Percentiles rank a stretch among this genome's conserved stretches.
phyloP scores from a whole-genome alignment of 140 eudicot species.

The Anethum foeniculum region DNA sequence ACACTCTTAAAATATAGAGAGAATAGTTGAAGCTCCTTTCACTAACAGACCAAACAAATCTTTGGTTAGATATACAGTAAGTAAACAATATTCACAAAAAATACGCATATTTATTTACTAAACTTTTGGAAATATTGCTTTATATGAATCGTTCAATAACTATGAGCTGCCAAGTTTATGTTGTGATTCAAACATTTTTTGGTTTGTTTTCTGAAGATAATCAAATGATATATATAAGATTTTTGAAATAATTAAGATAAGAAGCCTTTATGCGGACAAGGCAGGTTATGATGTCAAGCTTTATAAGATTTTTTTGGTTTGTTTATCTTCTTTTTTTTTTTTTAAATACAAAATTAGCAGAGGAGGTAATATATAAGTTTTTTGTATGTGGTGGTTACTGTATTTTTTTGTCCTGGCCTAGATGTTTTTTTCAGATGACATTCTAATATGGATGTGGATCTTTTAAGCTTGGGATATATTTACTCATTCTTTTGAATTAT shows the following conservation, averaged over 20 bases:
- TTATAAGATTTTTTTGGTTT: too few relatives aligned
- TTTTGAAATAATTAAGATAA: neutral
- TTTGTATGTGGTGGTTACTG: neutral
- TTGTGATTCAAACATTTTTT: neutral
- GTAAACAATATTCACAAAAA: neutral
- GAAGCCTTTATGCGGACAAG: neutral
- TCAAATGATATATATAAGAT: neutral
- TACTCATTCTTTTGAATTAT: neutral
- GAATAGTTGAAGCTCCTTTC: slow-evolving; percentile 77
- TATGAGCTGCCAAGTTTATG: neutral
- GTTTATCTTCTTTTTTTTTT: too few relatives aligned
- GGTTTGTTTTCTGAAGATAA: neutral
- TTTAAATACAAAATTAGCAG: neutral
- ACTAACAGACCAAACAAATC: neutral
- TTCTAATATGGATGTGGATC: neutral
- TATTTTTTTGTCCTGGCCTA: neutral
- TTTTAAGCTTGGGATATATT: neutral
- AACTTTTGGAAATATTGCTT: neutral
- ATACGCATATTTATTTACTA: neutral
- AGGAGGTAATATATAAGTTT: neutral
- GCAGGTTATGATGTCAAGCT: too few relatives aligned
- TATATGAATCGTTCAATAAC: neutral
- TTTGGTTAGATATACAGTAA: neutral
- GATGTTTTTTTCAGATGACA: neutral
- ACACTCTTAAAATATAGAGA: slow-evolving; percentile 64